phyloP scores from a whole-genome alignment of 495 filamentous ascomycete genomes.

The Penicillium canescens region DNA sequence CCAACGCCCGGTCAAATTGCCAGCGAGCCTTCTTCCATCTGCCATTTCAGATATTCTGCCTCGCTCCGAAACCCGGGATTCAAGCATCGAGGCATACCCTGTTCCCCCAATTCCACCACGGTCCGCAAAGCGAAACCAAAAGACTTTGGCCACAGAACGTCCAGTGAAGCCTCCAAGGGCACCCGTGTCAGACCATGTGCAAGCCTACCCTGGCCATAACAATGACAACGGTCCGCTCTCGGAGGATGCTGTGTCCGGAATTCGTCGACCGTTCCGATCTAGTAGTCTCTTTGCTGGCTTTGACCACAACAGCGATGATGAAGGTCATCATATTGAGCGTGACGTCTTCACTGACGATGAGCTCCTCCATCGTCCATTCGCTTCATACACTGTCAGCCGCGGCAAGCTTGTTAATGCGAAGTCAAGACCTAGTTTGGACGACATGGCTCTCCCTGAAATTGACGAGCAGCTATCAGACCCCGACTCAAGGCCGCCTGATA shows the following conservation, averaged over 20 bases:
- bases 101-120: constrained; percentile 38
- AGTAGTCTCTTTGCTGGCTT: constrained; percentile 89
- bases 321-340: constrained; percentile 33
- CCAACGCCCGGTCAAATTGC: constrained; percentile 68
- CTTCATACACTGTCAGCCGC: constrained; percentile 42
- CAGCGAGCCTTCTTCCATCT: constrained; percentile 75
- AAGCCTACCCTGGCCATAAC: constrained; percentile 72
- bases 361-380: constrained; percentile 44
- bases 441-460: constrained; percentile 37
- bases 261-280: constrained; percentile 70
- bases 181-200: constrained; percentile 45
- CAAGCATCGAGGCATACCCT: constrained; percentile 32
- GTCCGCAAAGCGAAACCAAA: constrained; percentile 25
- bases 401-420: constrained; percentile 43
- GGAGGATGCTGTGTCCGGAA: constrained; percentile 51
- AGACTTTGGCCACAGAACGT: constrained; percentile 5
- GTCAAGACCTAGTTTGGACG: constrained; percentile 36
- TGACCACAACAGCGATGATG: constrained; percentile 58
- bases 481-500: constrained; percentile 28
- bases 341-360: constrained; percentile 53
- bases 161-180: constrained; percentile 20
- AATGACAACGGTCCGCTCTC: constrained; percentile 79
- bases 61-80: constrained; percentile 20
- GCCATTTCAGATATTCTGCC: constrained; percentile 48
- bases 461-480: constrained; percentile 40